Evolutionary conservation across 805 yeast genomes (phyloP), one percentile per base, ranked within the genome.

Genomic region (Kodamaea neixiangensis): DNA sequence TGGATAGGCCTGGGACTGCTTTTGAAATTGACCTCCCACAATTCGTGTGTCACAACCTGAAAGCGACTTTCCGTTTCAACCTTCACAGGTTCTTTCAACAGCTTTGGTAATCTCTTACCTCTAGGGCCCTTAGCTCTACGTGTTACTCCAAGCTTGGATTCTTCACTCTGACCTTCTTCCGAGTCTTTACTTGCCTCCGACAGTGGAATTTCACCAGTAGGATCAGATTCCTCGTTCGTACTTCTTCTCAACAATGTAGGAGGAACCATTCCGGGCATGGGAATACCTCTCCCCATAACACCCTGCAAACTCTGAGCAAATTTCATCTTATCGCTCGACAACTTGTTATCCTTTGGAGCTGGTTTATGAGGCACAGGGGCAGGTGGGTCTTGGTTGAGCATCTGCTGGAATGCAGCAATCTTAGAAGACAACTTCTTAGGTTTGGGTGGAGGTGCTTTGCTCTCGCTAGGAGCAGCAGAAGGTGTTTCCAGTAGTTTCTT

Each of bases 401-500:
- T 82, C 60, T 86, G 87, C 61, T 87, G 96, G 64, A 87, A 87
- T 0, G 91, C 91, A 1, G 92, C 91, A 53, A 87, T 87, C 54
- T 78, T 86, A 1, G 90, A 83, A 0, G 93, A 86, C 14, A 89
- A 83, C 58, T 87, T 87, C 59, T 86, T 86, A 2, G 93, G 93
- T 19, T 83, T 83, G 25, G 83, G 85, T 5, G 90, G 90, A 11
- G 89, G 74, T 1, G 65, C 65, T 42, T 64, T 66, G 60, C 53
- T n/a, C 14, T 41, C 46, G 3, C 15, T 25, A 22, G 20, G 31
- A 9, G 31, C 31, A 7, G 15, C 11, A 34, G 19, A 33, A 34
- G 15, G 13, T 19, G 21, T 17, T 10, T 40, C 21, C 20, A 19
- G 11, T 33, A 43, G 41, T 40, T 48, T 55, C 49, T 37, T 42